phyloP scores from a whole-genome alignment of 2,329 filamentous ascomycete genomes.

The Aspergillus sergii region DNA sequence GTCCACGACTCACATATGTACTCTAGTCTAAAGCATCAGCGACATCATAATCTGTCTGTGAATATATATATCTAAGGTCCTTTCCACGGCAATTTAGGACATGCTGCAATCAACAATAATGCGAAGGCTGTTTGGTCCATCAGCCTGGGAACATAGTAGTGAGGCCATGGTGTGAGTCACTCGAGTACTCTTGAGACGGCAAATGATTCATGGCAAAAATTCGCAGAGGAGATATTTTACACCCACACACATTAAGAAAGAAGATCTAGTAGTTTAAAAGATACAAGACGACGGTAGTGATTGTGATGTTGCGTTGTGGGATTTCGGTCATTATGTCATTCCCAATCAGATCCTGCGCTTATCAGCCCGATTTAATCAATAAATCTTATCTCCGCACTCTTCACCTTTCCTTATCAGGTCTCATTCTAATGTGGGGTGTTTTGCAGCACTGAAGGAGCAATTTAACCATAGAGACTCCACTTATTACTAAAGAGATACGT shows the following conservation, averaged over 20 bases:
- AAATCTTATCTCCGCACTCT: neutral
- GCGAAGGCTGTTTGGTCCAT: constrained; percentile 5
- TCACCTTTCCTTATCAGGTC: constrained; percentile 3
- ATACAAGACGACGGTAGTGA: neutral
- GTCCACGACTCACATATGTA: neutral
- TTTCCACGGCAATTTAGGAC: constrained; percentile 8
- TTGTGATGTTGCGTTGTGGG: neutral
- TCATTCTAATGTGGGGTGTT: neutral
- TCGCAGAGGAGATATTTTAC: neutral
- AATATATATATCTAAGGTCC: neutral
- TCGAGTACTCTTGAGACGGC: neutral
- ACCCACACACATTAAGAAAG: constrained; percentile 1
- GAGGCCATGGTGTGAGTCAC: constrained; percentile 3
- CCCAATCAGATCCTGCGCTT: neutral
- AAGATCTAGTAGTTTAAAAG: neutral
- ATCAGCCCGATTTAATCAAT: neutral
- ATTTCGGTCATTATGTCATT: constrained; percentile 3
- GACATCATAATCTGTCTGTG: neutral
- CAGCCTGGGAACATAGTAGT: neutral
- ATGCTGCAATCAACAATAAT: constrained; percentile 8
- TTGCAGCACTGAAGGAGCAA: neutral
- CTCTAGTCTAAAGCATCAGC: neutral
- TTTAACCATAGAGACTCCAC: neutral
- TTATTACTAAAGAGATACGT: constrained; percentile 3
- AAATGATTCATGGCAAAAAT: neutral